phyloP scores from a whole-genome alignment of 2,329 filamentous ascomycete genomes.

The Calonectria naviculata region DNA sequence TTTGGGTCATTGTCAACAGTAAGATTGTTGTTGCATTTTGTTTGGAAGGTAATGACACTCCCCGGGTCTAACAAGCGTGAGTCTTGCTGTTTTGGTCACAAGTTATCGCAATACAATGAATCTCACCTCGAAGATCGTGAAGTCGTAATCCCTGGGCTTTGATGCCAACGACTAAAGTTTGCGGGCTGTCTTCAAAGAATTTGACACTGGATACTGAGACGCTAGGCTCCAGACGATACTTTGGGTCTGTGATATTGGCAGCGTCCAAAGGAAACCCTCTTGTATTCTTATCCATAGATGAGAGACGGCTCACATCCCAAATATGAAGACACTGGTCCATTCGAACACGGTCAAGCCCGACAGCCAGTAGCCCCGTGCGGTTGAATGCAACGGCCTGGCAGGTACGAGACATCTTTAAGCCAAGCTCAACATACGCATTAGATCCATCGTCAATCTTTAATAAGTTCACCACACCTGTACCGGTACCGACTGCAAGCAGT shows the following conservation, averaged over 20 bases:
- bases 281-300: constrained; percentile 57
- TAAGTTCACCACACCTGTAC: constrained; percentile 80
- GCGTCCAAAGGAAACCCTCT: constrained; percentile 63
- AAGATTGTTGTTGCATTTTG: constrained; percentile 76
- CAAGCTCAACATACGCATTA: constrained; percentile 73
- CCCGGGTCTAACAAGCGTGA: constrained; percentile 52
- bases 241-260: constrained; percentile 65
- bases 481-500: constrained; percentile 80
- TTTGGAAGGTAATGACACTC: constrained; percentile 69
- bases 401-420: constrained; percentile 79
- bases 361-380: constrained; percentile 76
- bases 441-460: constrained; percentile 78
- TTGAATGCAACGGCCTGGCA: constrained; percentile 88
- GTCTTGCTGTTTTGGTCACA: neutral
- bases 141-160: constrained; percentile 80
- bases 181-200: constrained; percentile 82
- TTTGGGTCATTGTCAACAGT: constrained; percentile 87
- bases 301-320: constrained; percentile 78
- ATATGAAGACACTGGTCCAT: constrained; percentile 87
- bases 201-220: constrained; percentile 86
- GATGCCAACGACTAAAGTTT: constrained; percentile 80
- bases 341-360: constrained; percentile 82
- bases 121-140: constrained; percentile 80
- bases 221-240: constrained; percentile 70
- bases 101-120: neutral